Evolutionary conservation across 106 monocot species (phyloP), one percentile per base, ranked within the genome.

Genomic region (Apostasia shenzhenica): DNA sequence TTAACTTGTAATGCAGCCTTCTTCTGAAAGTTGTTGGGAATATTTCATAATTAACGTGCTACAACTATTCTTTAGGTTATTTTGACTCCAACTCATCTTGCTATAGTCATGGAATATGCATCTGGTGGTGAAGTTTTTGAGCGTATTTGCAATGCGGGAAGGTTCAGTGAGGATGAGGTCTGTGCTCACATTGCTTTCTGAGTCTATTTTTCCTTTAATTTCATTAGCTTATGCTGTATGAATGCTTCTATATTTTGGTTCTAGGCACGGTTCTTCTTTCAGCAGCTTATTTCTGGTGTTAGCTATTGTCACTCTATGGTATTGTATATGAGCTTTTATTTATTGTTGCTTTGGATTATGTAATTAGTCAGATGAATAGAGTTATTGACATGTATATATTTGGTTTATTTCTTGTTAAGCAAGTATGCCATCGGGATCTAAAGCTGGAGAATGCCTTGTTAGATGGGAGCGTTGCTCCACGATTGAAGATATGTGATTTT

Each of bases 161-260:
- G 67, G 5, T 67, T 75, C 75, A 75, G 67, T 67, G 75, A 75
- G 59, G 80, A 80, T 70, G 80, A 80, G 80, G 80, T 80, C 53
- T 69, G 41, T 2, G 6, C 45, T 69, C 43, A 39, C 51, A 7
- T 5, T 9, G 7, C 4, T 54, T 54, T 65, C 9, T 2, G 14
- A 26, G 6, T 2, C 1, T 3, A 6, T 65, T 26, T 14, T 47
- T 37, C 41, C 43, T 38, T 65, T 37, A 7, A 37, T 8, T 49
- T 49, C 7, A 2, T 37, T 14, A 14, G 26, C 7, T 48, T 65
- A 45, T 62, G 62, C 3, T 62, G 41, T 40, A 45, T 5, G 45
- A 62, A 45, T 9, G 26, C 26, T 26, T 26, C 26, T 41, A 2
- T 3, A 10, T 64, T 66, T 44, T 53, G 8, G 45, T 52, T 56